phyloP scores from a whole-genome alignment of 1,139 yeast species.

The Martiniozyma asiatica region DNA sequence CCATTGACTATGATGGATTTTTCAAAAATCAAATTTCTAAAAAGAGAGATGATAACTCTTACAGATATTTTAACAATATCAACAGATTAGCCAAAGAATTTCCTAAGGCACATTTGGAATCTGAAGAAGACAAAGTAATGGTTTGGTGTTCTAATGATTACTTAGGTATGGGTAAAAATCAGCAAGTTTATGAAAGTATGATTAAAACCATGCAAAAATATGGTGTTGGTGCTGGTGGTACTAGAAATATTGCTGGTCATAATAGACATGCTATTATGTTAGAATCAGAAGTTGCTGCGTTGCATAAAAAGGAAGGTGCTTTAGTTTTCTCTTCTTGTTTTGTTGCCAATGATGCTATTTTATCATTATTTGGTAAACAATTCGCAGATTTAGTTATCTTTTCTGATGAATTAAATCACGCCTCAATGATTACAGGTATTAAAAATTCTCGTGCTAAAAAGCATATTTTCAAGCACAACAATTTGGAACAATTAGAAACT shows the following conservation, averaged over 20 bases:
- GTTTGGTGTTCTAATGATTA: conserved; percentile 99
- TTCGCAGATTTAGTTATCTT: conserved; percentile 83
- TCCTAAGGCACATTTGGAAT: conserved; percentile 78
- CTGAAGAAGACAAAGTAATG: conserved; percentile 73
- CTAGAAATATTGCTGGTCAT: conserved; percentile 97
- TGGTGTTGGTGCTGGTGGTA: conserved; percentile 99
- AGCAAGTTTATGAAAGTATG: conserved; percentile 63
- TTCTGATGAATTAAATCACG: conserved; percentile 89
- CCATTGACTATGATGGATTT: conserved; percentile 20
- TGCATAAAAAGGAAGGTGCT: conserved; percentile 93
- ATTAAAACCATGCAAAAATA: conserved; percentile 71
- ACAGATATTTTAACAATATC: conserved; percentile 92
- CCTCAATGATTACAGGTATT: conserved; percentile 95
- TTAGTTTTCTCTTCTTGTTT: conserved; percentile 90
- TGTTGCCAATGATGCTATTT: conserved; percentile 95
- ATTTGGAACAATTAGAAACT: conserved; percentile 69
- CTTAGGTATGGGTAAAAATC: conserved; percentile 85
- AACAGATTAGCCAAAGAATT: conserved; percentile 89
- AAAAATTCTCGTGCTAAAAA: conserved; percentile 81
- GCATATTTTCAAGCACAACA: conserved; percentile 86
- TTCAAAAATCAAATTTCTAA: conserved; percentile 31
- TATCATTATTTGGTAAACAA: conserved; percentile 82
- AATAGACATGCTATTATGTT: conserved; percentile 75
- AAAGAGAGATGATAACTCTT: conserved; percentile 81
- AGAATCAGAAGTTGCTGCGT: conserved; percentile 77